Evolutionary conservation across 805 yeast species (phyloP).

Genomic region (Hemisphaericaspora nanyangensis): DNA sequence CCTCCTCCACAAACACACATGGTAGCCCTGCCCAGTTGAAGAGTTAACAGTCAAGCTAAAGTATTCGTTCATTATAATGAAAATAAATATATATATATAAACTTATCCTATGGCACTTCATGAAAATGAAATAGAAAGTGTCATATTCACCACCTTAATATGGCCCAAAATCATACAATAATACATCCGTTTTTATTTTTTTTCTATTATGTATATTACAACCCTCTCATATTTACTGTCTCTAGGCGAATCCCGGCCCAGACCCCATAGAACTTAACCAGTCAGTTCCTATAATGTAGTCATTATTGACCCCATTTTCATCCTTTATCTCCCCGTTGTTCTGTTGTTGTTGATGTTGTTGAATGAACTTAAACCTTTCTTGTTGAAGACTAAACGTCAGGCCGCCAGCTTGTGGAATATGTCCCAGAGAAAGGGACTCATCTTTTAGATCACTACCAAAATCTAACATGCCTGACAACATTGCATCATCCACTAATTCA

Average conservation of each 20-base stretch:
- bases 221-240: no score
- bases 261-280: constrained; percentile 33
- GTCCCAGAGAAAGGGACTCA: background rate
- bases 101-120: no score
- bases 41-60: no score
- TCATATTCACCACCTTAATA: no score
- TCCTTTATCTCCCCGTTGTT: constrained; percentile 5
- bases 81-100: no score
- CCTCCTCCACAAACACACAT: no score
- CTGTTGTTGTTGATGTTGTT: constrained; percentile 7
- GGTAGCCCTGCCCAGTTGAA: no score
- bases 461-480: constrained; percentile 2
- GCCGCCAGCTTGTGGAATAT: constrained; percentile 10
- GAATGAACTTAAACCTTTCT: constrained; percentile 14
- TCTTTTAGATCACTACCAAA: background rate
- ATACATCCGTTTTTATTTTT: no score
- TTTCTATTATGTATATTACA: no score
- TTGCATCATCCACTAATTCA: constrained; percentile 5
- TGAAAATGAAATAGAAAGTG: no score
- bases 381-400: constrained; percentile 15
- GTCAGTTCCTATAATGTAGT: constrained; percentile 15
- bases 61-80: no score
- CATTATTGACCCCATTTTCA: constrained; percentile 5
- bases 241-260: constrained; percentile 26
- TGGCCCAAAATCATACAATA: no score